phyloP scores from a whole-genome alignment of 768 basidiomycete species.

The Amylocystis lapponica region DNA sequence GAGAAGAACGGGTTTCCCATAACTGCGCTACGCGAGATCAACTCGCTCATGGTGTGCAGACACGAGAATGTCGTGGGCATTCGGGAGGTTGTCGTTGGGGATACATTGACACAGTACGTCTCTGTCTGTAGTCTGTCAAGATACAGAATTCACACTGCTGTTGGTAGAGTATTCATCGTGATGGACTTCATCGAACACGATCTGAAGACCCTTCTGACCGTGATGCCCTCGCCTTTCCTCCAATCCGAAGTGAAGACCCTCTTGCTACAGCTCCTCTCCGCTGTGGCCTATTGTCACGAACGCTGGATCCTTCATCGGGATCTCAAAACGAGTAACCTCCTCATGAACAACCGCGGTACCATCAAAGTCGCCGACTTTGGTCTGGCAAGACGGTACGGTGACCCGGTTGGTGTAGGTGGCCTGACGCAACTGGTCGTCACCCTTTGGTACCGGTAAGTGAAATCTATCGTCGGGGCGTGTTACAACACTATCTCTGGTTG shows the following conservation, averaged over 20 bases:
- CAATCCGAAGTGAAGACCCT: conserved; percentile 98
- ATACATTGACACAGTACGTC: conserved; percentile 97
- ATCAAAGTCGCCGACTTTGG: conserved; percentile 99
- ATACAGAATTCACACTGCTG: not conserved
- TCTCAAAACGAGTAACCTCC: conserved; percentile 92
- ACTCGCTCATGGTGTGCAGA: conserved; percentile 90
- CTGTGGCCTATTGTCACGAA: conserved; percentile 88
- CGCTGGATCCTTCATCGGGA: conserved; percentile 99
- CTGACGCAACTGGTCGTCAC: conserved; percentile 98
- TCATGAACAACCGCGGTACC: conserved; percentile 98
- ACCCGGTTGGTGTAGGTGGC: conserved; percentile 93
- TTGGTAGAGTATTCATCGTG: conserved; percentile 90
- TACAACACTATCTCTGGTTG: conserved; percentile 10
- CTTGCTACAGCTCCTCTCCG: conserved; percentile 88
- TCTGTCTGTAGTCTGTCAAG: conserved; percentile 14
- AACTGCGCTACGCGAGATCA: conserved; percentile 90
- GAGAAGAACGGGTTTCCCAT: conserved; percentile 99
- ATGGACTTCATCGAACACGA: conserved; percentile 99
- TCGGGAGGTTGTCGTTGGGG: conserved; percentile 95
- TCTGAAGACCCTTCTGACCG: conserved; percentile 88
- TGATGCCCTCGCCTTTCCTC: conserved; percentile 95
- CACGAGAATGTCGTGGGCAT: conserved; percentile 98
- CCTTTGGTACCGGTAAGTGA: conserved; percentile 89
- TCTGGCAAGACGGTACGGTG: conserved; percentile 90
- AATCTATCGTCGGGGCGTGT: not conserved